A percentile compares a stretch with the other conserved stretches of the same genome.
Conservation (phyloP, 306 rosid genomes). For the Acmispon strigosus region DNA sequence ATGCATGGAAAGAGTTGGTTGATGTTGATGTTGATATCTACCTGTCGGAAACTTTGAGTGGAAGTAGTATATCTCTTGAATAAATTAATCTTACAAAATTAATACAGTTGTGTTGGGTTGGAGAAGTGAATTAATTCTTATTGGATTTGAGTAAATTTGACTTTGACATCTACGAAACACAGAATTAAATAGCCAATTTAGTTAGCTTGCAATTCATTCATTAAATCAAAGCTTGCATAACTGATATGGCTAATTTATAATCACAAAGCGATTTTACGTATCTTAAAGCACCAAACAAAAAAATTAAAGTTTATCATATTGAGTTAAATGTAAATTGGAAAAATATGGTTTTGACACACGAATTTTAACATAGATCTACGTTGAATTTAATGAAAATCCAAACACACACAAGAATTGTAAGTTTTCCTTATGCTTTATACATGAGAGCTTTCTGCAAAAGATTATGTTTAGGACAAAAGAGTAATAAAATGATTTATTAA, state of each 20-base stretch:
- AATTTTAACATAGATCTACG: no score
- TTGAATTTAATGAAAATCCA: no score
- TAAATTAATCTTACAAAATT: neutral
- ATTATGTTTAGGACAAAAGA: no score
- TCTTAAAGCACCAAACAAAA: no score
- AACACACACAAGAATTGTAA: no score
- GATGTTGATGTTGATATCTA: slow-evolving; percentile 33
- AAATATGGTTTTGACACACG: no score
- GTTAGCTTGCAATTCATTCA: slow-evolving; percentile 18
- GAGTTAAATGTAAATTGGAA: no score
- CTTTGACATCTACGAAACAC: neutral
- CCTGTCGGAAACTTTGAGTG: slow-evolving; percentile 25
- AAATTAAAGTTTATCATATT: no score
- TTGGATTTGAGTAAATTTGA: neutral
- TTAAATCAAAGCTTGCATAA: neutral
- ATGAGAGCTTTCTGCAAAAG: no score
- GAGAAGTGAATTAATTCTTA: neutral
- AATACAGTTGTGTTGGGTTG: neutral
- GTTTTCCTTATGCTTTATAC: no score
- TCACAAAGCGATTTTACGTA: no score
- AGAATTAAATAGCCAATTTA: slow-evolving; percentile 15
- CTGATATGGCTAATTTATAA: neutral
- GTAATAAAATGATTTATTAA: no score
- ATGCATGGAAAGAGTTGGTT: slow-evolving; percentile 18
- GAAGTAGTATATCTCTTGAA: neutral